A percentile compares a stretch with the other conserved stretches of the same genome.
phyloP scores from a whole-genome alignment of 75 land plant species.

The Picea sitchensis region DNA sequence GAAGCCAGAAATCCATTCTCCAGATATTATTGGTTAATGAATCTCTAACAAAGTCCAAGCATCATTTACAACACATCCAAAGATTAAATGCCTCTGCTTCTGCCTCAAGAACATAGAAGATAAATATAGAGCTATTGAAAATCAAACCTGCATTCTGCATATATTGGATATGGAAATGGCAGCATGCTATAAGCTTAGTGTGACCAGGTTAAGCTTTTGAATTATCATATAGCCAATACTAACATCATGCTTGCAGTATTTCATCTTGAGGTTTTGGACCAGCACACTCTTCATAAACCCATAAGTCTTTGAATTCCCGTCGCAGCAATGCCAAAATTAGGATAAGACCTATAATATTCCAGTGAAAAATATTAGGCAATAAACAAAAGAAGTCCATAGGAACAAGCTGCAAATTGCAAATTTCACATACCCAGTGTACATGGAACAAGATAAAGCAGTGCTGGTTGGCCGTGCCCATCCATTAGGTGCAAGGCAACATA shows the following conservation, averaged over 20 bases:
- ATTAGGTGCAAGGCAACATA: slow-evolving; percentile 69
- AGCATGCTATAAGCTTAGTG: too few relatives aligned
- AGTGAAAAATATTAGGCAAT: neutral
- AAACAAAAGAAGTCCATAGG: neutral
- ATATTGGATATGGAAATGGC: too few relatives aligned
- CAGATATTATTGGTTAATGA: too few relatives aligned
- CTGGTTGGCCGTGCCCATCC: slow-evolving; percentile 91
- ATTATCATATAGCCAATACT: too few relatives aligned
- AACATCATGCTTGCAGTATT: neutral
- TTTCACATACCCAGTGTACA: slow-evolving; percentile 76
- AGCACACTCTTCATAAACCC: slow-evolving; percentile 32
- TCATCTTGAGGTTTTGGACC: slow-evolving; percentile 4
- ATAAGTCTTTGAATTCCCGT: slow-evolving; percentile 65
- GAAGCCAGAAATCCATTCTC: too few relatives aligned
- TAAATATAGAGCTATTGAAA: too few relatives aligned
- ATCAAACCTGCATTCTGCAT: too few relatives aligned
- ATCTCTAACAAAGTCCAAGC: too few relatives aligned
- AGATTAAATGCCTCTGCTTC: too few relatives aligned
- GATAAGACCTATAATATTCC: slow-evolving; percentile 41
- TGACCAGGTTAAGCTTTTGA: too few relatives aligned
- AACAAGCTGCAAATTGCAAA: neutral
- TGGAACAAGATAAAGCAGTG: slow-evolving; percentile 83
- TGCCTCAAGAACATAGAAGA: too few relatives aligned
- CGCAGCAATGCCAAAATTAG: slow-evolving; percentile 57
- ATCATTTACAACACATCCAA: too few relatives aligned